Base-by-base conservation (phyloP, 768 basidiomycete species). In the Mycena leptocephala region DNA sequence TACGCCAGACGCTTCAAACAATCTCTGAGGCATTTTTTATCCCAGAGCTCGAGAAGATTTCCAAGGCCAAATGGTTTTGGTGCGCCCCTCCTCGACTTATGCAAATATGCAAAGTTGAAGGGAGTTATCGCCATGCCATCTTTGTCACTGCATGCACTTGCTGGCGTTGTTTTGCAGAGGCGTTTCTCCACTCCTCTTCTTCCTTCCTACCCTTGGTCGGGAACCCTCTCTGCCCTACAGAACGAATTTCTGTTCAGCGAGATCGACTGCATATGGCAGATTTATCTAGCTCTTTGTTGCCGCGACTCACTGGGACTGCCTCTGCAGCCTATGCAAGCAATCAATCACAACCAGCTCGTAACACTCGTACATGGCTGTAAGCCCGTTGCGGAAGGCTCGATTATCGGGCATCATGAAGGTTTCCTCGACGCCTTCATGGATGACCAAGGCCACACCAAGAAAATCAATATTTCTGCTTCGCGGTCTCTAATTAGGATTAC, bases 251-350 rank as follows among this genome's bases (percentile, higher is more conserved):
- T 68, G 3, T 43, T 32, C 8, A 7, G 3, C 2, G 68, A 70
- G 39, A 70, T 70, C 33, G 68, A 70, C 24, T 68, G 66, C 24
- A n/a, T 26, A 6, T 68, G 53, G 66, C 33, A 55, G 28, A 68
- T 56, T 22, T 68, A 26, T 13, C 2, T 20, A 20, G 24, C 51
- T 11, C 66, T 68, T 9, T 2, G 0, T 20, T 14, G 8, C 2
- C 53, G 11, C 4, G n/a, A 41, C 18, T 58, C 67, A 20, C 26
- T 69, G 2, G 67, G 67, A 10, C 30, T 69, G 2, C 67, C 55
- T 1, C 28, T 69, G 11, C 48, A 53, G 33, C 33, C 32, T 4
- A 37, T 18, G n/a, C 67, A 69, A 16, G 53, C 67, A 13, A 9
- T 4, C 3, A 58, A 37, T 11, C 13, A 59, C 10, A 56, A 55